Base-by-base conservation (phyloP, 257 asterid species). In the Vinca minor region DNA sequence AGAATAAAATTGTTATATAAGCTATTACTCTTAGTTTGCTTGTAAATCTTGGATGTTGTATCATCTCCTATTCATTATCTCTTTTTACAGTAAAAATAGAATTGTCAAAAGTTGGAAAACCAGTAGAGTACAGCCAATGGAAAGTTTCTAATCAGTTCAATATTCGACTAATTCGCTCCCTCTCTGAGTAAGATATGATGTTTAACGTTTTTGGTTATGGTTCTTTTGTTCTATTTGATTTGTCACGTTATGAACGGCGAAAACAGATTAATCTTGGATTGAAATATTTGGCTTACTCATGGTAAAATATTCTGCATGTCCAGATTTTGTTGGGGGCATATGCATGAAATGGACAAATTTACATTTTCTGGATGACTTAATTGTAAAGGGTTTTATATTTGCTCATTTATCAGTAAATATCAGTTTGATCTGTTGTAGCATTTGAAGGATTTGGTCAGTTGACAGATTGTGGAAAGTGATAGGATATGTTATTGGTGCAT, bases 31-130 rank as follows among this genome's bases (percentile, higher is more conserved):
- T 15, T 45, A 42, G 29, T 28, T 62, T 42, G 28, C 56, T 28
- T 62, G 67, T 62, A 45, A 62, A 62, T 62, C 67, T 28, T 63
- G 67, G 26, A 63, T 63, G 66, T 28, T 45, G 44, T 45, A 44
- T 15, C 12, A 2, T 31, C 3, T 28, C 67, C 17, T 12, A 15
- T 63, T 63, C 67, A 31, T 59, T 44, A 46, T 46, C 28, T 63
- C 38, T 6, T 62, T n/a, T 62, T 26, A 18, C 65, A 12, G 20
- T 36, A 8, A 12, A 23, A 4, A n/a, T 59, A 59, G 46, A 36
- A 59, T 11, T 38, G 36, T 60, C 35, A 38, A 39, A n/a, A 4
- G 36, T 23, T 36, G 49, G 61, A 55, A 31, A 31, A 15, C 6
- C 3, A 23, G 57, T 55, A 18, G 41, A 31, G n/a, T 61, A 20